phyloP scores from a whole-genome alignment of 1,284 basidiomycete species.

The Microbotryum scabiosae region DNA sequence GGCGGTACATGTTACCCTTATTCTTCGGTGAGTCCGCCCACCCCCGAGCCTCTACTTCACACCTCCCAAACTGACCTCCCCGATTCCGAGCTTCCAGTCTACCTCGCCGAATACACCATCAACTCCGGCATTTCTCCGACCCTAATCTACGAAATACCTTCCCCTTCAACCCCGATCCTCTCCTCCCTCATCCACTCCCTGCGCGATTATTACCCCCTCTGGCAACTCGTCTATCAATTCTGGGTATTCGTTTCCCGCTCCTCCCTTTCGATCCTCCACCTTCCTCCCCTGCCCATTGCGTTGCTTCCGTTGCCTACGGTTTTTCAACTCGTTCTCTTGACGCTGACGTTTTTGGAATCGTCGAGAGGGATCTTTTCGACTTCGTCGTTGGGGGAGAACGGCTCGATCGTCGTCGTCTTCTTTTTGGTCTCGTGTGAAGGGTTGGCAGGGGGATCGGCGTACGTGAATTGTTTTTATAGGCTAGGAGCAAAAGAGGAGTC shows the following conservation, averaged over 20 bases:
- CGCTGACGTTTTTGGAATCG: slow-evolving; percentile 22
- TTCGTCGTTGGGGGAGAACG: slow-evolving; percentile 15
- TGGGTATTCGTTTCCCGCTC: slow-evolving; percentile 95
- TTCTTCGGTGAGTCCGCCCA: slow-evolving; percentile 44
- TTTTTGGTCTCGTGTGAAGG: slow-evolving; percentile 31
- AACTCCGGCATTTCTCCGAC: slow-evolving; percentile 77
- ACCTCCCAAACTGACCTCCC: too few relatives aligned
- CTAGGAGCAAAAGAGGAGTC: slow-evolving; percentile 16
- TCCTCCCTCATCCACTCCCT: slow-evolving; percentile 71
- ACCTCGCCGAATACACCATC: slow-evolving; percentile 27
- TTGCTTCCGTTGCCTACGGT: slow-evolving; percentile 58
- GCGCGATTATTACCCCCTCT: slow-evolving; percentile 79
- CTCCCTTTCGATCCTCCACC: slow-evolving; percentile 67
- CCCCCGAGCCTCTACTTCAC: too few relatives aligned
- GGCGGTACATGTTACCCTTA: slow-evolving; percentile 35
- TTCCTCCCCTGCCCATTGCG: slow-evolving; percentile 67
- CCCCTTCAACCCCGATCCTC: slow-evolving; percentile 51
- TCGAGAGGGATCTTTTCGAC: slow-evolving; percentile 16
- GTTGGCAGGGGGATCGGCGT: slow-evolving; percentile 31
- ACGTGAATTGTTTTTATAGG: slow-evolving; percentile 31
- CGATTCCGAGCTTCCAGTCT: too few relatives aligned
- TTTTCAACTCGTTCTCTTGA: slow-evolving; percentile 31
- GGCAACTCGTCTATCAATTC: slow-evolving; percentile 50
- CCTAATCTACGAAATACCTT: slow-evolving; percentile 77
- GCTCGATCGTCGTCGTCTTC: slow-evolving; percentile 22